Evolutionary conservation across 2,329 filamentous ascomycete genomes (phyloP), one percentile per base, ranked within the genome.

Genomic region (Colletotrichum echinochloae): DNA sequence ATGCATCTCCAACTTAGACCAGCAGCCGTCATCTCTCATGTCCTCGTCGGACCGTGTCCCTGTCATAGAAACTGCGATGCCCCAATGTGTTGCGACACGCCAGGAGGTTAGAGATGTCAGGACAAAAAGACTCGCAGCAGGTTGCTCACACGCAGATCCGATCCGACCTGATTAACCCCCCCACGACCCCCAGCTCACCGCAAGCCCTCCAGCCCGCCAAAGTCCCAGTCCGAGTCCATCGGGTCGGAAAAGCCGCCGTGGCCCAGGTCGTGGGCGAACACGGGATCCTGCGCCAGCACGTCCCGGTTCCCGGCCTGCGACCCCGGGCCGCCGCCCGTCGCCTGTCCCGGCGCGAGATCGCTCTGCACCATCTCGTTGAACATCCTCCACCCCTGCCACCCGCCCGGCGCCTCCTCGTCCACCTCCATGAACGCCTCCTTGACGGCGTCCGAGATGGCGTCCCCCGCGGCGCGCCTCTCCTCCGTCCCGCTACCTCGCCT

Each of bases 391-490:
- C 75, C 75, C 60, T 76, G 75, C 73, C 74, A 77, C 0, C 74
- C 76, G 0, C 74, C 76, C 0, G 75, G 75, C 5, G 73, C 76
- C 61, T 77, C 77, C 35, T 77, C 76, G 23, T 77, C 75, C 2
- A 77, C 77, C 68, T 77, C 77, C 76, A 76, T 77, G 35, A 76
- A 76, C 5, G 75, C 74, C 39, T 76, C 76, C 35, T 75, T 76
- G 2, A 78, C 75, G 0, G 76, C 75, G 35, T 74, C 72, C 0
- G 70, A 74, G 2, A 76, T 57, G 20, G 73, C 62, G 16, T 75
- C 44, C 16, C 61, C 66, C 55, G 70, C 51, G 0, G 33, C 39
- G 33, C 54, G 26, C 14, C 39, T 51, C 18, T 39, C 28, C 0
- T 35, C 57, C 11, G 46, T 12, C n/a, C 46, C 39, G 26, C n/a